Percentiles rank a stretch among this genome's conserved stretches.
These are phyloP conservation scores for Choiromyces venosus DNA, from an alignment of 495 filamentous ascomycete species.

Conservation along the genomic window DNA sequence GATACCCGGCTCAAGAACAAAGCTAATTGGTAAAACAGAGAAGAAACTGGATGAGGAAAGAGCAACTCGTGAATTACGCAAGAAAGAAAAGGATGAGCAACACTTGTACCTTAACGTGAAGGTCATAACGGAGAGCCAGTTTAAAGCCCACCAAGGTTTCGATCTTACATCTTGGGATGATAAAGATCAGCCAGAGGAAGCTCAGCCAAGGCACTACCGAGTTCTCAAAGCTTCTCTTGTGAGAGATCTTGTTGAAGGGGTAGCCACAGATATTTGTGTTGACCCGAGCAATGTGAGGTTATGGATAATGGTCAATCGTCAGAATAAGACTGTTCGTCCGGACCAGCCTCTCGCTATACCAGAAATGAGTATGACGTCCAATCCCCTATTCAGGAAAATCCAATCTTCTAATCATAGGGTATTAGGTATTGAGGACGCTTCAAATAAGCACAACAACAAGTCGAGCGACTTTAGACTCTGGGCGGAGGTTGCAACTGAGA, in stretches of 20 bases:
- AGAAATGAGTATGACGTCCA: constrained; percentile 52
- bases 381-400: neutral
- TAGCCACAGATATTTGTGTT: constrained; percentile 63
- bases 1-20: neutral
- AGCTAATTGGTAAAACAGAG: constrained; percentile 50
- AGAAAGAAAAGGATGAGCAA: constrained; percentile 85
- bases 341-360: constrained; percentile 75
- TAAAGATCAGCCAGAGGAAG: constrained; percentile 51
- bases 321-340: constrained; percentile 92
- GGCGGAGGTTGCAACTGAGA: constrained; percentile 67
- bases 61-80: constrained; percentile 62
- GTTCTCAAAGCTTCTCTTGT: constrained; percentile 68
- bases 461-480: constrained; percentile 73
- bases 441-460: constrained; percentile 61
- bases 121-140: constrained; percentile 71
- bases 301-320: constrained; percentile 97
- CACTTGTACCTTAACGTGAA: constrained; percentile 82
- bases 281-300: constrained; percentile 65
- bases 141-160: constrained; percentile 72
- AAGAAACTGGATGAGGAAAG: constrained; percentile 72
- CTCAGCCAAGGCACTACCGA: constrained; percentile 61
- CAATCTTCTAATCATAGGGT: constrained; percentile 16
- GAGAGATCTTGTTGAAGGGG: constrained; percentile 60
- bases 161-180: constrained; percentile 71
- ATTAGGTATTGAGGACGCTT: constrained; percentile 67